phyloP scores from a whole-genome alignment of 768 basidiomycete species.

The Amanita inopinata region DNA sequence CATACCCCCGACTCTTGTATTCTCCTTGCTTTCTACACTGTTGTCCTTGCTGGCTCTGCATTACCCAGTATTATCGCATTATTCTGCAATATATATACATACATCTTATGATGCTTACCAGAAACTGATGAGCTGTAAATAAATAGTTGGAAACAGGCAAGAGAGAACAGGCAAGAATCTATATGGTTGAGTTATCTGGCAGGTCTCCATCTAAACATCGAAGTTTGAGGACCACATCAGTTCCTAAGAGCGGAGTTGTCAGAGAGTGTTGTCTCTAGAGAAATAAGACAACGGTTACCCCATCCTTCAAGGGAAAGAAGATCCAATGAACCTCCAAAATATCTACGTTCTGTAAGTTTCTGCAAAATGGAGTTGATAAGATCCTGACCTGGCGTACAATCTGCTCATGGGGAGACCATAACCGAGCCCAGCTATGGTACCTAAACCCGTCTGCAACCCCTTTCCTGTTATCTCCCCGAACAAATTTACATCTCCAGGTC shows the following conservation, averaged over 20 bases:
- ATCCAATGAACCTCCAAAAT: constrained; percentile 82
- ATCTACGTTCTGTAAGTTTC: constrained; percentile 28
- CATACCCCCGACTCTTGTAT: constrained; percentile 32
- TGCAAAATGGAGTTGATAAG: constrained; percentile 7
- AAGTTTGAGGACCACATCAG: constrained; percentile 41
- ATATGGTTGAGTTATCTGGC: constrained; percentile 32
- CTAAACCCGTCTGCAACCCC: constrained; percentile 70
- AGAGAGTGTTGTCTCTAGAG: too few relatives aligned
- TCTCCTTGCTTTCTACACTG: constrained; percentile 25
- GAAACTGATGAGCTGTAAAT: too few relatives aligned
- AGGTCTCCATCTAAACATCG: constrained; percentile 36
- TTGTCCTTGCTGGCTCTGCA: constrained; percentile 23
- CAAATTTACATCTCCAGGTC: constrained; percentile 38
- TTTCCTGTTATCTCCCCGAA: constrained; percentile 74
- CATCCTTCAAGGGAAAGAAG: constrained; percentile 76
- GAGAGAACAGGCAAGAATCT: background rate
- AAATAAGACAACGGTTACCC: too few relatives aligned
- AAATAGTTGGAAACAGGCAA: background rate
- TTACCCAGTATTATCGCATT: constrained; percentile 22
- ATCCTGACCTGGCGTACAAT: constrained; percentile 50
- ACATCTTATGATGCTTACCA: background rate
- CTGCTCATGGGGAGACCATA: constrained; percentile 81
- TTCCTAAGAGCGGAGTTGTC: constrained; percentile 22
- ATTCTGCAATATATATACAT: constrained; percentile 23
- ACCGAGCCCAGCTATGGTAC: constrained; percentile 85